Percentiles rank a stretch among this genome's conserved stretches.
Conservation (phyloP, 2,329 filamentous ascomycete genomes). For the Daldinia eschscholtzii region DNA sequence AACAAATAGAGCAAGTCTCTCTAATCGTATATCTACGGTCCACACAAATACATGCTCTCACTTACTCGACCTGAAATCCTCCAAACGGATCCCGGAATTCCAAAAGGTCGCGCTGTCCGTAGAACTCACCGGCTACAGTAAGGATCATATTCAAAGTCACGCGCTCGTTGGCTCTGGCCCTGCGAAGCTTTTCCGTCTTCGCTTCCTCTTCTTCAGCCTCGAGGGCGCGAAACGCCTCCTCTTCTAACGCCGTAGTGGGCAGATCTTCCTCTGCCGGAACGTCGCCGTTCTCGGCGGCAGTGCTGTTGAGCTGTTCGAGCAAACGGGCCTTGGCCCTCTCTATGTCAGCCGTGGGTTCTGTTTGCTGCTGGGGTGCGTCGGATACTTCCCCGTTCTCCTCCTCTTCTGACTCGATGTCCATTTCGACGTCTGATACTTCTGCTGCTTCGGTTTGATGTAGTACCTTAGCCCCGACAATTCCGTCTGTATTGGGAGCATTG, state of each 20-base stretch:
- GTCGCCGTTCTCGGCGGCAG: conserved; percentile 17
- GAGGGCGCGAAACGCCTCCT: conserved; percentile 30
- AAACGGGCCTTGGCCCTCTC: conserved; percentile 64
- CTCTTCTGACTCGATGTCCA: conserved; percentile 52
- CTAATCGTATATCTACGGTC: conserved; percentile 6
- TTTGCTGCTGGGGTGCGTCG: conserved; percentile 48
- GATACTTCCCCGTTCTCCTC: conserved; percentile 57
- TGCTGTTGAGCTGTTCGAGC: conserved; percentile 59
- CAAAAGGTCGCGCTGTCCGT: conserved; percentile 88
- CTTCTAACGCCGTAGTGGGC: conserved; percentile 19
- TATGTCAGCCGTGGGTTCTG: conserved; percentile 56
- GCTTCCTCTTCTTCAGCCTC: conserved; percentile 44
- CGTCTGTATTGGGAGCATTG: conserved; percentile 23
- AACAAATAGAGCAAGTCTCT: conserved; percentile 12
- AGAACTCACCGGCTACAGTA: conserved; percentile 87
- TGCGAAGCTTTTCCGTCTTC: conserved; percentile 45
- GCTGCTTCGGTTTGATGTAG: conserved; percentile 59
- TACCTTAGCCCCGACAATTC: conserved; percentile 30
- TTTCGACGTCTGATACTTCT: conserved; percentile 54
- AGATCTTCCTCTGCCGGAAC: not conserved
- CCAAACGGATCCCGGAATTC: conserved; percentile 76
- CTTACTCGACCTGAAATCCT: conserved; percentile 50
- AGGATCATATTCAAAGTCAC: conserved; percentile 94
- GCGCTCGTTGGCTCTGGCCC: conserved; percentile 65
- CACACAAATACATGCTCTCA: not conserved